A percentile compares a stretch with the other conserved stretches of the same genome.
Conservation (phyloP, 1,284 basidiomycete genomes). For the Ceratobasidium sp. region DNA sequence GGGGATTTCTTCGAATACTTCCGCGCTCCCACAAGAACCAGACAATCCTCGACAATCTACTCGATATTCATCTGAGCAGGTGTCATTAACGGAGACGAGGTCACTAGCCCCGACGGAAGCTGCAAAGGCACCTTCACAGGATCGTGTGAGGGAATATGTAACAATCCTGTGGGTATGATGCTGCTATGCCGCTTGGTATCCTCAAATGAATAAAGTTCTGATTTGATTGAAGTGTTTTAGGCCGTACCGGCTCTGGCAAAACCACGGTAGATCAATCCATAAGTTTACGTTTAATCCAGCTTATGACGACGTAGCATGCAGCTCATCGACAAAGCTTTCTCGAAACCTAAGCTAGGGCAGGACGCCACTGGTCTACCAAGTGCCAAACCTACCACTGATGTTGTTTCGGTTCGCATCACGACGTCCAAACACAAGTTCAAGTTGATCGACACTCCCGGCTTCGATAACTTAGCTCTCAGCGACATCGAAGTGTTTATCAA, state of each 20-base stretch:
- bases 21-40: neutral
- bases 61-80: neutral
- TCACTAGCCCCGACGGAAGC: neutral
- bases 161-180: neutral
- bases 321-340: slow-evolving; percentile 1
- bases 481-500: slow-evolving; percentile 4
- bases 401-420: neutral
- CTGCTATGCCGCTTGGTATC: neutral
- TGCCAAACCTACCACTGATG: neutral
- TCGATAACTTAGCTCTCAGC: slow-evolving; percentile 11
- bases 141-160: neutral
- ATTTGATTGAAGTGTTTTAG: slow-evolving; percentile 2
- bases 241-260: slow-evolving; percentile 26
- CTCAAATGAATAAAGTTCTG: neutral
- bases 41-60: neutral
- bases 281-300: neutral
- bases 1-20: neutral
- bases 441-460: slow-evolving; percentile 33
- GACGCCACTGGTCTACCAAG: neutral
- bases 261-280: neutral
- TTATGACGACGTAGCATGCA: neutral
- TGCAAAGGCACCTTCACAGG: neutral
- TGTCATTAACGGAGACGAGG: neutral
- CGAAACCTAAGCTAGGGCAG: neutral
- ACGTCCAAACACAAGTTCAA: slow-evolving; percentile 15